Percentiles rank a stretch among this genome's conserved stretches.
These are phyloP conservation scores for Linum tenue DNA, from an alignment of 345 rosid genomes.

Conservation along the genomic window DNA sequence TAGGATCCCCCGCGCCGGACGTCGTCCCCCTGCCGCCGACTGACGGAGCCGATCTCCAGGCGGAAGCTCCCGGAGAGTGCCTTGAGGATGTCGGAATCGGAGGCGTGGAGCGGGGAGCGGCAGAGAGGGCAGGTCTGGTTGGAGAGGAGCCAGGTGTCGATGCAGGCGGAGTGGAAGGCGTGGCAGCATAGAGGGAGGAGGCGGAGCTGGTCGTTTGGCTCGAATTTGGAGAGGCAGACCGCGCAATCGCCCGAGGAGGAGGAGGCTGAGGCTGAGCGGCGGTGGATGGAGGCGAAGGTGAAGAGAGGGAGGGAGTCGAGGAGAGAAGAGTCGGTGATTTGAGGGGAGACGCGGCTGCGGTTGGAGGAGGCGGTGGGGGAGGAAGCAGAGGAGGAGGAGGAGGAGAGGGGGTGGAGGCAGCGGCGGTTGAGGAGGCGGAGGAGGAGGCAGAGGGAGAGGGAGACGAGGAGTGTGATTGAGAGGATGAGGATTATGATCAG, in stretches of 20 bases:
- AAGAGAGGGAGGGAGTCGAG: conserved; percentile 72
- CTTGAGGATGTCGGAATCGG: conserved; percentile 55
- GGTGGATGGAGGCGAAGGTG: conserved; percentile 55
- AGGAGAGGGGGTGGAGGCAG: not conserved
- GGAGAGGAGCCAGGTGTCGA: conserved; percentile 66
- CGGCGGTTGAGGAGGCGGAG: not conserved
- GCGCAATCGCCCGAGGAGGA: conserved; percentile 50
- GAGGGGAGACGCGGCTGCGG: conserved; percentile 44
- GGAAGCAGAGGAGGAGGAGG: not conserved
- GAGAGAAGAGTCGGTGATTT: conserved; percentile 22
- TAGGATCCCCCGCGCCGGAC: conserved; percentile 37
- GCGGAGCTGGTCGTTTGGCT: conserved; percentile 65
- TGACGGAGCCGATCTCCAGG: conserved; percentile 81
- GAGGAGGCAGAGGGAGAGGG: not conserved
- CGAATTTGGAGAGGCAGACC: conserved; percentile 72
- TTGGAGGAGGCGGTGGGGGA: conserved; percentile 21
- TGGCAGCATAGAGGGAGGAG: conserved; percentile 84
- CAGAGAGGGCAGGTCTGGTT: conserved; percentile 89
- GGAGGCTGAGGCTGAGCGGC: conserved; percentile 35
- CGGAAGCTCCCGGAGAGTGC: conserved; percentile 54
- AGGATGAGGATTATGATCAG: not conserved
- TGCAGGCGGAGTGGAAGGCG: conserved; percentile 74
- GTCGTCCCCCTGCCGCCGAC: conserved; percentile 34
- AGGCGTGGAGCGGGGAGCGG: conserved; percentile 58
- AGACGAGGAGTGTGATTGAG: not conserved